phyloP scores from a whole-genome alignment of 768 basidiomycete genomes.

The Arthromyces matolae region DNA sequence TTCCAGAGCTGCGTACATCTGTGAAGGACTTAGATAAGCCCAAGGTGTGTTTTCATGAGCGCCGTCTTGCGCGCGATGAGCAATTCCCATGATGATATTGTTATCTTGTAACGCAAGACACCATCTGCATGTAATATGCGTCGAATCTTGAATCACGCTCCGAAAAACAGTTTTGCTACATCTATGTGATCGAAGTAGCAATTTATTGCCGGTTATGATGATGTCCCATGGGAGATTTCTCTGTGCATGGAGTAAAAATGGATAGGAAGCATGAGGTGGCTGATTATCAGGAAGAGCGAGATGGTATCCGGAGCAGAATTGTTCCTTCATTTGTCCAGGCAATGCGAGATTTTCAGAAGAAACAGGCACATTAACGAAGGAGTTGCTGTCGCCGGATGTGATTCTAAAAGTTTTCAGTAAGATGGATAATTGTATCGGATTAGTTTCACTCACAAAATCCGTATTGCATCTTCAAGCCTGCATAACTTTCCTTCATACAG shows the following conservation, averaged over 20 bases:
- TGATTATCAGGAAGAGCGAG: neutral
- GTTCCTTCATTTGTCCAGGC: no score
- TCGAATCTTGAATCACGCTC: no score
- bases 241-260: slow-evolving; percentile 2
- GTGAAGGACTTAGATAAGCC: slow-evolving; percentile 8
- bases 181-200: neutral
- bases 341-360: neutral
- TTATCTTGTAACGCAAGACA: neutral
- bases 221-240: neutral
- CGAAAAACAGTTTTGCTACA: neutral
- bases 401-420: neutral
- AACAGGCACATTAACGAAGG: neutral
- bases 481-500: slow-evolving; percentile 12
- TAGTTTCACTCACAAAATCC: neutral
- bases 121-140: neutral
- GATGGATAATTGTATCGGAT: neutral
- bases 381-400: neutral
- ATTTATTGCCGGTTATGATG: neutral
- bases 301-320: neutral
- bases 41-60: slow-evolving; percentile 15
- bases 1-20: slow-evolving; percentile 9
- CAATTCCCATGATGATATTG: slow-evolving; percentile 10
- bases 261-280: neutral
- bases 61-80: slow-evolving; percentile 6
- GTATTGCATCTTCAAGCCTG: slow-evolving; percentile 11